Evolutionary conservation across 2,329 filamentous ascomycete species (phyloP).

Genomic region (Sporothrix curviconia): DNA sequence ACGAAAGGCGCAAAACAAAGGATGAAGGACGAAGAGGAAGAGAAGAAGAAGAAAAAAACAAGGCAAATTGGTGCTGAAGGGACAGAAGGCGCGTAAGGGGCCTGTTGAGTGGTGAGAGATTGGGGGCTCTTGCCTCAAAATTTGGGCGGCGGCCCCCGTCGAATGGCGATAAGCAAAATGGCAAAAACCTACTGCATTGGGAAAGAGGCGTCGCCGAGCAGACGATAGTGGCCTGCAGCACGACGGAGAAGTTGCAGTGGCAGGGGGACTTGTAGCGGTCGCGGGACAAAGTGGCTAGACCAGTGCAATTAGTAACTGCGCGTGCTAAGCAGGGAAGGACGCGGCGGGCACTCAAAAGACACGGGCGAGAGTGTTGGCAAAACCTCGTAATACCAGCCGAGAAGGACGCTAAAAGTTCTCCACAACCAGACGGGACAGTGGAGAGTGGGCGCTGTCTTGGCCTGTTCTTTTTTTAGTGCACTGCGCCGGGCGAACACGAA

Average conservation of each 20-base stretch:
- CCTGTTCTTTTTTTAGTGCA: conserved; percentile 4
- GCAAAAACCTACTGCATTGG: background rate
- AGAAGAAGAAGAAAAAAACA: background rate
- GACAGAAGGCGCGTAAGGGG: background rate
- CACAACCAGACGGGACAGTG: background rate
- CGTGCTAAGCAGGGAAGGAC: no score
- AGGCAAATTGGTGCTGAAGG: background rate
- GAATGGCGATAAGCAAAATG: conserved; percentile 8
- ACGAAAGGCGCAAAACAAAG: background rate
- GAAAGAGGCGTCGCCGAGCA: background rate
- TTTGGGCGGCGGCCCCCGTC: background rate
- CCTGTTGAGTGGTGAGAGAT: background rate
- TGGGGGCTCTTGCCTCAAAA: background rate
- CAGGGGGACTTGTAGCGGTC: no score
- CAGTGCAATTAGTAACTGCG: no score
- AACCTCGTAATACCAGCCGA: background rate
- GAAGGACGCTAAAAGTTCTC: background rate
- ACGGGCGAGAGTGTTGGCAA: background rate
- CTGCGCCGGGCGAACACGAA: no score
- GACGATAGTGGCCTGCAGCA: background rate
- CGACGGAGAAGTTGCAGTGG: background rate
- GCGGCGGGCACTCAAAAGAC: no score
- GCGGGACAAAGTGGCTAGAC: no score
- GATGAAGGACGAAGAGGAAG: background rate
- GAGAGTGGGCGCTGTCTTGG: background rate